phyloP scores from a whole-genome alignment of 768 basidiomycete species.

The Boletellus emodensis region DNA sequence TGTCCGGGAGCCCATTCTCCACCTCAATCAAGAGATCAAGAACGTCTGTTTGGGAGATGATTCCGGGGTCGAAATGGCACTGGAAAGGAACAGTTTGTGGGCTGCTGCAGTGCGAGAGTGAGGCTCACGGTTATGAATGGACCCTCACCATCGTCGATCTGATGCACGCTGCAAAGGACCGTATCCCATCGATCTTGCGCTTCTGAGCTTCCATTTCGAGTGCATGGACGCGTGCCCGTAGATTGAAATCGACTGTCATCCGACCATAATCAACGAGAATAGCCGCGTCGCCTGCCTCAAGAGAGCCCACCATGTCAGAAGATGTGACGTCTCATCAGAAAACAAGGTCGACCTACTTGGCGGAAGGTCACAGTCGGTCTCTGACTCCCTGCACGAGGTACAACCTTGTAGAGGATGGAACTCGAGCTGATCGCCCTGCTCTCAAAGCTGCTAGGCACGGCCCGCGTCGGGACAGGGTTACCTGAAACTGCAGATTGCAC shows the following conservation, averaged over 20 bases:
- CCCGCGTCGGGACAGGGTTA: neutral
- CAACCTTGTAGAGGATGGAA: slow-evolving; percentile 12
- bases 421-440: neutral
- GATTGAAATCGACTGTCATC: slow-evolving; percentile 48
- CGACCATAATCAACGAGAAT: slow-evolving; percentile 38
- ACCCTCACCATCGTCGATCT: slow-evolving; percentile 52
- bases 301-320: neutral
- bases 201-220: slow-evolving; percentile 41
- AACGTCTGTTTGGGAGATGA: slow-evolving; percentile 41
- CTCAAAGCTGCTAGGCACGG: neutral
- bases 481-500: no score
- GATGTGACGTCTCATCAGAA: slow-evolving; percentile 3
- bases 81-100: slow-evolving; percentile 14
- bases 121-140: no score
- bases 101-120: neutral
- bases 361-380: slow-evolving; percentile 39
- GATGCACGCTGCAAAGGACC: slow-evolving; percentile 48
- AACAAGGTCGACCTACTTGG: no score
- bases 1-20: slow-evolving; percentile 38
- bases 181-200: slow-evolving; percentile 30
- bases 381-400: slow-evolving; percentile 2
- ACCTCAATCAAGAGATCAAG: slow-evolving; percentile 34
- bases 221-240: slow-evolving; percentile 57
- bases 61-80: slow-evolving; percentile 47
- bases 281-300: slow-evolving; percentile 51